Percentiles rank a stretch among this genome's conserved stretches.
Evolutionary conservation across 192 early-diverging fungal species (phyloP).

Genomic region (Phlyctochytrium planicorne): DNA sequence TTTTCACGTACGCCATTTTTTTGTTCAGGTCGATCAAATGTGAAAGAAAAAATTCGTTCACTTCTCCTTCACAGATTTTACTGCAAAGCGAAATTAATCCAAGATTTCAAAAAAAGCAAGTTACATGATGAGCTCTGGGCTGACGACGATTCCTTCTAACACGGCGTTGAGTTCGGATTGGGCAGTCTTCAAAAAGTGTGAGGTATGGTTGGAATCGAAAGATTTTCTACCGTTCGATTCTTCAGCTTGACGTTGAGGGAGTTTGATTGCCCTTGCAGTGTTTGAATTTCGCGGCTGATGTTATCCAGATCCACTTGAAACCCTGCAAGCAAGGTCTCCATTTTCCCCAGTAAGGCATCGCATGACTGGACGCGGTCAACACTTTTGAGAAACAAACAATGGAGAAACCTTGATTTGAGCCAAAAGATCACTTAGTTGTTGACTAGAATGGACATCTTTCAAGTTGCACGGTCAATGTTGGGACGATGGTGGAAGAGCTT

Average conservation of each 20-base stretch:
- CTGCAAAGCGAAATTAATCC: conserved; percentile 28
- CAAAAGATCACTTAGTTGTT: background rate
- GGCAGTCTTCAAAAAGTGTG: conserved; percentile 34
- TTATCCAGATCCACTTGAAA: conserved; percentile 87
- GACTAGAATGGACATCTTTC: background rate
- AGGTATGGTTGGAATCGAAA: background rate
- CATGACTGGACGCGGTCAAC: conserved; percentile 26
- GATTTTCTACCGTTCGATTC: conserved; percentile 64
- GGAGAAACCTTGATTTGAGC: conserved; percentile 8
- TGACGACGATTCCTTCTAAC: conserved; percentile 83
- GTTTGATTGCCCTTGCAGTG: conserved; percentile 77
- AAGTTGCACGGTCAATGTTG: background rate
- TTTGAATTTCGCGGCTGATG: conserved; percentile 85
- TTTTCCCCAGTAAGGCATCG: conserved; percentile 65
- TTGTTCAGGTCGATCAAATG: conserved; percentile 84
- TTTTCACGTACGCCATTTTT: conserved; percentile 79
- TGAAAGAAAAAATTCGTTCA: conserved; percentile 86
- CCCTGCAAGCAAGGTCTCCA: conserved; percentile 80
- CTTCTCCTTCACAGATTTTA: conserved; percentile 88
- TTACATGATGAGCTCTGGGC: conserved; percentile 49
- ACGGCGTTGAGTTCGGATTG: conserved; percentile 72
- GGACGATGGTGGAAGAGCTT: conserved; percentile 22
- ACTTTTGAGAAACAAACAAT: background rate
- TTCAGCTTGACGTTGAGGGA: conserved; percentile 78
- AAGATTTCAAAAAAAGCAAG: background rate